Evolutionary conservation across 352 stramenopile genomes (phyloP).

Genomic region (Phytopythium kandeliae): DNA sequence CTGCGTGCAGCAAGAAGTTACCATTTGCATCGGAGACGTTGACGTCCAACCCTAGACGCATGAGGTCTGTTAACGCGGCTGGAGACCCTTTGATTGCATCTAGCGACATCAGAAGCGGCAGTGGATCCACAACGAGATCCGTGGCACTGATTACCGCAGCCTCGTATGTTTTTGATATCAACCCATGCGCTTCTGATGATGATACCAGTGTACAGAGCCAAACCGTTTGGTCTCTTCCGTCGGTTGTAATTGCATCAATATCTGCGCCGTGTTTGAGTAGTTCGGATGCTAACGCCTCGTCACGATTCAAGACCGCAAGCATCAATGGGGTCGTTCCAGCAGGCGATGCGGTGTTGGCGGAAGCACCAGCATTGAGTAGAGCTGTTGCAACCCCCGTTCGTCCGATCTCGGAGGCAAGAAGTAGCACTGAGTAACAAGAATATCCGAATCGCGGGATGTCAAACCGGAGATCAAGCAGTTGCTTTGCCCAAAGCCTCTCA

Average conservation of each 20-base stretch:
- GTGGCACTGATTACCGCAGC: constrained; percentile 13
- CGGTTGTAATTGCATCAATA: constrained; percentile 50
- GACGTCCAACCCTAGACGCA: constrained; percentile 35
- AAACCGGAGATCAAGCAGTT: constrained; percentile 37
- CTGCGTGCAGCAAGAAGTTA: constrained; percentile 56
- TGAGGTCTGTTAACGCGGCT: constrained; percentile 22
- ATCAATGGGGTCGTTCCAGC: constrained; percentile 49
- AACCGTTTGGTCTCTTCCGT: constrained; percentile 41
- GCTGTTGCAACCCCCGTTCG: constrained; percentile 20
- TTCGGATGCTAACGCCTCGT: constrained; percentile 23
- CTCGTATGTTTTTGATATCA: constrained; percentile 4
- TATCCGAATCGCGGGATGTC: constrained; percentile 47
- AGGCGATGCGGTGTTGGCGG: constrained; percentile 16
- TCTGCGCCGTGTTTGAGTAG: constrained; percentile 28
- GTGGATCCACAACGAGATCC: constrained; percentile 10
- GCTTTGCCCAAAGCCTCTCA: constrained; percentile 25
- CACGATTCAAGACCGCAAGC: constrained; percentile 44
- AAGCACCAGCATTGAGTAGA: constrained; percentile 41
- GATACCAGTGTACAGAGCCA: constrained; percentile 50
- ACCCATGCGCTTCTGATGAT: constrained; percentile 12
- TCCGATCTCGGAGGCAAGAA: constrained; percentile 47
- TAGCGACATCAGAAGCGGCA: constrained; percentile 20
- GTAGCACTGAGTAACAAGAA: constrained; percentile 30
- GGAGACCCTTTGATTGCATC: constrained; percentile 32
- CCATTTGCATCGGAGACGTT: constrained; percentile 58